Percentiles rank a stretch among this genome's conserved stretches.
Evolutionary conservation across 352 stramenopile species (phyloP).

Genomic region (Pythium phragmitis): DNA sequence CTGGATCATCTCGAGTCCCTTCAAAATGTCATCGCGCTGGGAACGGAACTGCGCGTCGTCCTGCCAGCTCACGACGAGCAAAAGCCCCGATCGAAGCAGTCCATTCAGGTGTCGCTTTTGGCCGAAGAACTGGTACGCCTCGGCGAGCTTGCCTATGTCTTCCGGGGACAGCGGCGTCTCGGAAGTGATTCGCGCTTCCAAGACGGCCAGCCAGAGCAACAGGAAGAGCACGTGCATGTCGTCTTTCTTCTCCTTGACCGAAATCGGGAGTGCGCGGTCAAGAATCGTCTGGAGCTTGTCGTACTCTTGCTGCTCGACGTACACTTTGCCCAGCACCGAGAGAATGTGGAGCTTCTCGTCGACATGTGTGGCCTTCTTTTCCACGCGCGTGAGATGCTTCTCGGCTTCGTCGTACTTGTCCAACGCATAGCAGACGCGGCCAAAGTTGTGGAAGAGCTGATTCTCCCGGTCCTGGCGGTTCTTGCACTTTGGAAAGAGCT

Average conservation of each 20-base stretch:
- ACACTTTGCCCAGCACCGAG: slow-evolving; percentile 55
- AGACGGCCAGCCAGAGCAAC: slow-evolving; percentile 42
- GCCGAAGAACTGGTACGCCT: slow-evolving; percentile 51
- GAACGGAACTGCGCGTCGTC: slow-evolving; percentile 12
- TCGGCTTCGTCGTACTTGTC: slow-evolving; percentile 48
- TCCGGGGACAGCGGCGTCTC: slow-evolving; percentile 17
- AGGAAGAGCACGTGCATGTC: slow-evolving; percentile 49
- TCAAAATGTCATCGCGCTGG: slow-evolving; percentile 20
- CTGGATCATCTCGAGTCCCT: slow-evolving; percentile 19
- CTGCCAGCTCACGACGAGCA: slow-evolving; percentile 23
- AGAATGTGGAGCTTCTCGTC: slow-evolving; percentile 46
- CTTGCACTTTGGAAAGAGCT: slow-evolving; percentile 42
- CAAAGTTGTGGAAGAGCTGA: slow-evolving; percentile 56
- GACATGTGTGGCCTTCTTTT: slow-evolving; percentile 34
- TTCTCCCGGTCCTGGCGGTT: slow-evolving; percentile 42
- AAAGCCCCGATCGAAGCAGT: slow-evolving; percentile 32
- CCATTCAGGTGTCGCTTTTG: slow-evolving; percentile 41
- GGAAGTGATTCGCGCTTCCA: slow-evolving; percentile 30
- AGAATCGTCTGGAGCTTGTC: slow-evolving; percentile 24
- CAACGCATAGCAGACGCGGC: slow-evolving; percentile 55
- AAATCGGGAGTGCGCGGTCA: slow-evolving; percentile 18
- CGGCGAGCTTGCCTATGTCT: slow-evolving; percentile 36
- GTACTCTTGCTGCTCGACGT: slow-evolving; percentile 30
- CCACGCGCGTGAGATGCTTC: slow-evolving; percentile 38
- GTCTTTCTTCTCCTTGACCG: slow-evolving; percentile 25